A percentile compares a stretch with the other conserved stretches of the same genome.
These are phyloP conservation scores for Lactarius pseudohatsudake DNA, from an alignment of 768 basidiomycete genomes.

Conservation along the genomic window DNA sequence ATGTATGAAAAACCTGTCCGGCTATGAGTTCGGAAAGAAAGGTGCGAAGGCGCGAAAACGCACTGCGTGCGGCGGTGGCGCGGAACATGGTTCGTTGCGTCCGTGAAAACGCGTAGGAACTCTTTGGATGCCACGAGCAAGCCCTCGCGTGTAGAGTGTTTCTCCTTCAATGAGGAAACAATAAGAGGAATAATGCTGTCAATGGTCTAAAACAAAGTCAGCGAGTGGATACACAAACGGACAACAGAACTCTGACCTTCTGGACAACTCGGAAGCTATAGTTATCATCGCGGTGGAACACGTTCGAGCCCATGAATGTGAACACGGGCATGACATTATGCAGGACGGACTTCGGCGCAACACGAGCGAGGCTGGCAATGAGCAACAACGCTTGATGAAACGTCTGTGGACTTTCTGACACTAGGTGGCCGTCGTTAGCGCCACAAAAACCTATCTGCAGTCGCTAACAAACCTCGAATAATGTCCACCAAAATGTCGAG, in stretches of 20 bases:
- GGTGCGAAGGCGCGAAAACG: constrained; percentile 31
- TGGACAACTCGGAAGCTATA: constrained; percentile 96
- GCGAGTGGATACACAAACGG: neutral
- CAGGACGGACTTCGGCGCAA: constrained; percentile 88
- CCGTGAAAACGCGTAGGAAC: constrained; percentile 89
- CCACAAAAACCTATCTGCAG: constrained; percentile 11
- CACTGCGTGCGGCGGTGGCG: constrained; percentile 89
- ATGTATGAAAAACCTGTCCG: constrained; percentile 80
- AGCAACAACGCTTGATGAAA: constrained; percentile 90
- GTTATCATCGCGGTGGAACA: constrained; percentile 93
- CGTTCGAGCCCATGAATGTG: constrained; percentile 99
- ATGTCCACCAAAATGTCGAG: constrained; percentile 86
- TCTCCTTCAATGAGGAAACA: constrained; percentile 70
- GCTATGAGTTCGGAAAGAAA: constrained; percentile 1
- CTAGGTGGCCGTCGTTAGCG: constrained; percentile 41
- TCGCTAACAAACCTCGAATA: constrained; percentile 59
- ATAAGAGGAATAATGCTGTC: constrained; percentile 93
- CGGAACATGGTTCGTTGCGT: constrained; percentile 89
- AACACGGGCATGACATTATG: constrained; percentile 98
- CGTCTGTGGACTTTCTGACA: constrained; percentile 88
- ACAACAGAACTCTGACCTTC: constrained; percentile 50
- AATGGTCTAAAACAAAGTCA: constrained; percentile 60
- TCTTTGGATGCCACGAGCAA: constrained; percentile 72
- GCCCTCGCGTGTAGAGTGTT: constrained; percentile 52
- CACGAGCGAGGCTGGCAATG: constrained; percentile 76